Percentiles rank a stretch among this genome's conserved stretches.
These are phyloP conservation scores for Yamadazyma ubonensis DNA, from an alignment of 805 yeast species.

Conservation along the genomic window DNA sequence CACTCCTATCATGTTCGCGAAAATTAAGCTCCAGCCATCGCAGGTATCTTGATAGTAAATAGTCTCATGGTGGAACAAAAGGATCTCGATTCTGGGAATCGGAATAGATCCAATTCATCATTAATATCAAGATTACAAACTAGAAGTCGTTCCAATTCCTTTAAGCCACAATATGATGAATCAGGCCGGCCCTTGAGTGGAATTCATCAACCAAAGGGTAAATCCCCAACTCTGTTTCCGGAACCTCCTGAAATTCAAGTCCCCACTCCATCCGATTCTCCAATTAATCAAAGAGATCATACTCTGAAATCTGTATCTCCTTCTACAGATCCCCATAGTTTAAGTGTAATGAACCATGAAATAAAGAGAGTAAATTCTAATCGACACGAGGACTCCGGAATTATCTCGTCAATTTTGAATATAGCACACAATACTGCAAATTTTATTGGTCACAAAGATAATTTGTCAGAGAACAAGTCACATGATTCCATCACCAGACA, in stretches of 20 bases:
- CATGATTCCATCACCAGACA: background rate
- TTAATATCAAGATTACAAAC: slow-evolving; percentile 3
- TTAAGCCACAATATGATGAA: slow-evolving; percentile 7
- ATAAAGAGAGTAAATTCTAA: slow-evolving; percentile 9
- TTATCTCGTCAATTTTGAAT: slow-evolving; percentile 44
- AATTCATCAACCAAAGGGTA: background rate
- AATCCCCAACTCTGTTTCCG: too few relatives aligned
- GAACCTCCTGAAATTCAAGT: background rate
- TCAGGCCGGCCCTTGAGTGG: slow-evolving; percentile 6
- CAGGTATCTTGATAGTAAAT: background rate
- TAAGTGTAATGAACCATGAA: slow-evolving; percentile 8
- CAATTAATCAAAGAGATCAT: background rate
- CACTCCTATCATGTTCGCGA: background rate
- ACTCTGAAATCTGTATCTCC: slow-evolving; percentile 1
- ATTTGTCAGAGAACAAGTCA: background rate
- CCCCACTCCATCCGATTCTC: background rate
- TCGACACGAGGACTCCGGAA: slow-evolving; percentile 23
- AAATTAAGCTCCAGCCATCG: background rate
- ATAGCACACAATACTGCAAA: slow-evolving; percentile 50
- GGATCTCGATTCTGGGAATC: background rate
- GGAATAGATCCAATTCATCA: slow-evolving; percentile 12
- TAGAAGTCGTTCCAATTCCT: slow-evolving; percentile 11
- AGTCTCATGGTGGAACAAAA: background rate
- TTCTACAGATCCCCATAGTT: background rate
- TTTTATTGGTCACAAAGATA: slow-evolving; percentile 14